Evolutionary conservation across 208 protist genomes (phyloP).

Genomic region (Leishmania major): DNA sequence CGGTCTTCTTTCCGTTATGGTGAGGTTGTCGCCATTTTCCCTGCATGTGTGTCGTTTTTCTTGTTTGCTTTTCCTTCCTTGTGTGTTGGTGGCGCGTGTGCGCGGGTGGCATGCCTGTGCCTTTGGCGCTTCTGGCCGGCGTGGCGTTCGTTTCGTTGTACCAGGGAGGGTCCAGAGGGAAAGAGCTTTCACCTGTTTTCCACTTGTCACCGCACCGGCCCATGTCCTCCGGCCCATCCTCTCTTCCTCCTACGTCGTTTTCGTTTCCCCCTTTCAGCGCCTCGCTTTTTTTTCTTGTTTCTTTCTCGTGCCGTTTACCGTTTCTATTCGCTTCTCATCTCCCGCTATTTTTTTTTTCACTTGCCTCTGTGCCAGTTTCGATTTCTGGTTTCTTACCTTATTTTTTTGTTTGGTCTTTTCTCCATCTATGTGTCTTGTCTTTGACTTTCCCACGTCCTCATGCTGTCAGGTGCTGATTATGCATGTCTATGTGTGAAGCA

Average conservation of each 20-base stretch:
- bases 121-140: neutral
- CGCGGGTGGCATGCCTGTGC: neutral
- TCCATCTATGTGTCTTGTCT: neutral
- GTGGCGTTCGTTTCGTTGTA: neutral
- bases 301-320: neutral
- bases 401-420: neutral
- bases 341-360: neutral
- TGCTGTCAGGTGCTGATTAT: slow-evolving; percentile 8
- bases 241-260: neutral
- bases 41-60: slow-evolving; percentile 8
- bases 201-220: neutral
- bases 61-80: neutral
- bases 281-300: neutral
- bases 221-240: neutral
- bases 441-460: neutral
- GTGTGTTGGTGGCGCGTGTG: neutral
- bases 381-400: neutral
- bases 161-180: neutral
- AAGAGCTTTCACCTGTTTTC: neutral
- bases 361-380: neutral
- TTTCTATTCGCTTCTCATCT: neutral
- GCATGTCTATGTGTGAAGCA: neutral
- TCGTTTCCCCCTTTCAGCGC: neutral
- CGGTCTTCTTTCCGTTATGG: slow-evolving; percentile 16
- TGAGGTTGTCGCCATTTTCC: slow-evolving; percentile 3